A percentile compares a stretch with the other conserved stretches of the same genome.
Evolutionary conservation across 306 rosid species (phyloP).

Genomic region (Cicer arietinum): DNA sequence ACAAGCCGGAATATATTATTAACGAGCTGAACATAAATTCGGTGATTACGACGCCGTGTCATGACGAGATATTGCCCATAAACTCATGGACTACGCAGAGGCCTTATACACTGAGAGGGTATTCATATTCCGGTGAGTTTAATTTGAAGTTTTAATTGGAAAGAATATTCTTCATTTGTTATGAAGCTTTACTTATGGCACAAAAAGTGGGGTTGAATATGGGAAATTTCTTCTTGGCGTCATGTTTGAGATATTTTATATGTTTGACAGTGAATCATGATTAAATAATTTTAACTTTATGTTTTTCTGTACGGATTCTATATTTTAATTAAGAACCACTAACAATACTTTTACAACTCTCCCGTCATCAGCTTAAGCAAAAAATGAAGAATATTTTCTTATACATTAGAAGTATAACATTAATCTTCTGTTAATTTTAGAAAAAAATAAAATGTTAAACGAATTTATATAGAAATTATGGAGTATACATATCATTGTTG

Average conservation of each 20-base stretch:
- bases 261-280: not conserved
- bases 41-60: conserved; percentile 85
- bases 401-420: too few species aligned
- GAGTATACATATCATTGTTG: too few species aligned
- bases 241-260: not conserved
- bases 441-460: too few species aligned
- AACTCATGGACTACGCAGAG: conserved; percentile 75
- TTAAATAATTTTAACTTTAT: not conserved
- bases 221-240: not conserved
- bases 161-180: not conserved
- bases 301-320: not conserved
- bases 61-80: conserved; percentile 79
- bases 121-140: conserved; percentile 82
- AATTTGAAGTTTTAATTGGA: not conserved
- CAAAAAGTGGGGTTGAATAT: not conserved
- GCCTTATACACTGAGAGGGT: conserved; percentile 72
- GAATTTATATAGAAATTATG: too few species aligned
- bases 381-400: too few species aligned
- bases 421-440: too few species aligned
- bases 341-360: not conserved
- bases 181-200: not conserved
- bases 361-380: too few species aligned
- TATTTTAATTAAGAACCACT: not conserved
- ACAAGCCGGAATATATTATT: conserved; percentile 77
- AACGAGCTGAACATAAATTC: conserved; percentile 89